These are phyloP conservation scores for Kodamaea hsintzibuensis DNA, from an alignment of 805 yeast species.

Conservation along the genomic window DNA sequence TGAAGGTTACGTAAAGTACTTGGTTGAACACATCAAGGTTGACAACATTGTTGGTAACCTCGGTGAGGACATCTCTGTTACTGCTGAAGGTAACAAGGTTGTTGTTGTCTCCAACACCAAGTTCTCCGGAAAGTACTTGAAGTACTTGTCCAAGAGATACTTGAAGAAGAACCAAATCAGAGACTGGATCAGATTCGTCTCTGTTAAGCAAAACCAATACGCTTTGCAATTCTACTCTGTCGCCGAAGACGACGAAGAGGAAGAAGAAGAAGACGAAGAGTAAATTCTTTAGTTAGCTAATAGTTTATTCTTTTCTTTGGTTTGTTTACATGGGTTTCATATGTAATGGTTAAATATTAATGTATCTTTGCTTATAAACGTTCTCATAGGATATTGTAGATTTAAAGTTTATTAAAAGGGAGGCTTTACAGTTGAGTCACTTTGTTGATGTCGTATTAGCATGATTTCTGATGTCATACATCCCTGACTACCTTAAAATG, in stretches of 20 bases:
- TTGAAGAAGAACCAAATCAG: slow-evolving; percentile 99
- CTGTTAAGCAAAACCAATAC: slow-evolving; percentile 93
- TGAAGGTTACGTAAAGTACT: slow-evolving; percentile 95
- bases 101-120: slow-evolving; percentile 88
- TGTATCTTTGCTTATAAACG: slow-evolving; percentile 5
- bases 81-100: slow-evolving; percentile 84
- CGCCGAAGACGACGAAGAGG: slow-evolving; percentile 91
- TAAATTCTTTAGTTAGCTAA: background rate
- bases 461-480: no score
- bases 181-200: slow-evolving; percentile 99
- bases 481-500: no score
- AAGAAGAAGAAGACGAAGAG: slow-evolving; percentile 60
- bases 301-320: slow-evolving; percentile 3
- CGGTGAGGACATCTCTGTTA: slow-evolving; percentile 89
- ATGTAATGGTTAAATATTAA: background rate
- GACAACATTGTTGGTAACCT: slow-evolving; percentile 96
- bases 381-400: background rate
- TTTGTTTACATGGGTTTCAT: slow-evolving; percentile 4
- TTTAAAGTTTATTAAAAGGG: no score
- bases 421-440: no score
- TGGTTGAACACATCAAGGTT: slow-evolving; percentile 98
- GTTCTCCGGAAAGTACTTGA: slow-evolving; percentile 99
- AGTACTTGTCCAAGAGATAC: slow-evolving; percentile 99
- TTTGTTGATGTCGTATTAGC: no score
- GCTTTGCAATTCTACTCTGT: slow-evolving; percentile 99